A percentile compares a stretch with the other conserved stretches of the same genome.
Evolutionary conservation across 192 early-diverging fungal species (phyloP).

Genomic region (Dissophora ornata): DNA sequence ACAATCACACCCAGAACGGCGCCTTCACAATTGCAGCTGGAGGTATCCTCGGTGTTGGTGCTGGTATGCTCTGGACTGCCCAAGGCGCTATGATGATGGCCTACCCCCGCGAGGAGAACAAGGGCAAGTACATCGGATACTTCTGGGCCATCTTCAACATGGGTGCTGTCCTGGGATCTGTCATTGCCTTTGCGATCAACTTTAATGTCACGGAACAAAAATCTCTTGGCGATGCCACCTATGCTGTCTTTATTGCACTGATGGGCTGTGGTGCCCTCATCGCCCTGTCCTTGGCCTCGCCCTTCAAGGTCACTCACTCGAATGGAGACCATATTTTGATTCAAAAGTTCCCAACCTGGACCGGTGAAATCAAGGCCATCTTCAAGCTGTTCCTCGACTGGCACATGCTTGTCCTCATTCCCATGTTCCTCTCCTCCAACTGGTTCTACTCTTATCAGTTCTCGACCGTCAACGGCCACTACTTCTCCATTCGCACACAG

Average conservation of each 20-base stretch:
- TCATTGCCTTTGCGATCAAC: conserved; percentile 76
- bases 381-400: conserved; percentile 70
- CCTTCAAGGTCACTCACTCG: conserved; percentile 65
- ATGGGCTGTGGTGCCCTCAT: conserved; percentile 71
- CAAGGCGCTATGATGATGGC: conserved; percentile 88
- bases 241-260: conserved; percentile 78
- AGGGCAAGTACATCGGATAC: conserved; percentile 80
- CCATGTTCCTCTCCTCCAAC: conserved; percentile 76
- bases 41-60: conserved; percentile 78
- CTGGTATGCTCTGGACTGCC: conserved; percentile 77
- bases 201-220: conserved; percentile 2
- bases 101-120: conserved; percentile 81
- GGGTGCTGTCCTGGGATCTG: conserved; percentile 82
- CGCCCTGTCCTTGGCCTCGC: conserved; percentile 64
- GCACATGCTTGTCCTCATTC: conserved; percentile 74
- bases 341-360: conserved; percentile 71
- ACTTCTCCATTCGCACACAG: conserved; percentile 75
- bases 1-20: conserved; percentile 61
- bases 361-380: conserved; percentile 62
- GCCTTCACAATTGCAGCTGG: conserved; percentile 76
- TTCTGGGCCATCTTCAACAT: conserved; percentile 90
- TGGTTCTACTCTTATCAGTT: conserved; percentile 81
- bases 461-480: conserved; percentile 63
- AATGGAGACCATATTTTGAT: conserved; percentile 78
- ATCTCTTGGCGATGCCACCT: conserved; percentile 65